Conservation (phyloP, 2,329 filamentous ascomycete species). For the Drechmeria coniospora region DNA sequence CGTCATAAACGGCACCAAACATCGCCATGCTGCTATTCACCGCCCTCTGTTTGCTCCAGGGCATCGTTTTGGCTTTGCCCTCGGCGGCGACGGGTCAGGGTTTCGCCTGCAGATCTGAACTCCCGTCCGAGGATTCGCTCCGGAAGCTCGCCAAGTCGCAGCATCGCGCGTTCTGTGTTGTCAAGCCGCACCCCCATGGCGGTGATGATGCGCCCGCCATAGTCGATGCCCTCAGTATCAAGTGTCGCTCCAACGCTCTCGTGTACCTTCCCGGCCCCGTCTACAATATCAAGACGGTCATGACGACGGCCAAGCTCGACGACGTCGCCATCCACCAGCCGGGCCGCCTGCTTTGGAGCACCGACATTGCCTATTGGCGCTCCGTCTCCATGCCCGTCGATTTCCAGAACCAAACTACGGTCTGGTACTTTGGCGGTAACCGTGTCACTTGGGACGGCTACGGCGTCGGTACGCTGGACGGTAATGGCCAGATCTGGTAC, state of each 20-base stretch:
- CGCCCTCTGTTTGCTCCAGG: too few relatives aligned
- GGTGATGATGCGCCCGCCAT: conserved; percentile 17
- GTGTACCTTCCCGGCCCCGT: conserved; percentile 16
- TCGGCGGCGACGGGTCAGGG: too few relatives aligned
- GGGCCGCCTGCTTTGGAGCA: conserved; percentile 23
- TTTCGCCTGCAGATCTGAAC: not conserved
- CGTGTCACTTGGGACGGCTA: conserved; percentile 32
- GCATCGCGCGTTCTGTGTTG: conserved; percentile 13
- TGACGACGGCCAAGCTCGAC: conserved; percentile 17
- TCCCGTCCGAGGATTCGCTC: not conserved
- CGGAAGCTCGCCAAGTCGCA: conserved; percentile 5
- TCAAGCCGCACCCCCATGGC: conserved; percentile 11
- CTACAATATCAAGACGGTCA: conserved; percentile 19
- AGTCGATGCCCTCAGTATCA: conserved; percentile 14
- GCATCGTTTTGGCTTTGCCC: too few relatives aligned
- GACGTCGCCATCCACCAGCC: conserved; percentile 28
- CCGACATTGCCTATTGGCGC: conserved; percentile 35
- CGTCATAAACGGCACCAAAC: too few relatives aligned
- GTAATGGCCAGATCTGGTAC: conserved; percentile 47
- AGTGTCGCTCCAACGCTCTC: conserved; percentile 14
- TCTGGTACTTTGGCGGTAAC: conserved; percentile 38
- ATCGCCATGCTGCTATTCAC: too few relatives aligned
- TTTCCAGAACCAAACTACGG: conserved; percentile 40
- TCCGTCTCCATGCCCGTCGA: conserved; percentile 32
- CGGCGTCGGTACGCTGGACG: conserved; percentile 37